These are phyloP conservation scores for Sporothrix curviconia DNA, from an alignment of 2,329 filamentous ascomycete genomes.

Conservation along the genomic window DNA sequence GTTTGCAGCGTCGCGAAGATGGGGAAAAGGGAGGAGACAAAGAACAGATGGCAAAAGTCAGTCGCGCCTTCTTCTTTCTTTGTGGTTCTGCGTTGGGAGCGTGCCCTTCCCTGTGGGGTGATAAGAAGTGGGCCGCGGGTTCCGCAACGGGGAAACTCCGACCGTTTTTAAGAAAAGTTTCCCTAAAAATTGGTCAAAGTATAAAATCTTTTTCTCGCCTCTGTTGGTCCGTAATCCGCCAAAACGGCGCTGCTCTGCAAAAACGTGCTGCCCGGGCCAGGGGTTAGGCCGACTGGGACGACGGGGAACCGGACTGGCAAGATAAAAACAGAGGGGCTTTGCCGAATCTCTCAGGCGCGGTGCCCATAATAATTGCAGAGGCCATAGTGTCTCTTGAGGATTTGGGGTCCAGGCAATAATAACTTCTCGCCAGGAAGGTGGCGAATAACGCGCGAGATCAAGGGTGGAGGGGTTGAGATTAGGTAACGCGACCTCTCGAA, in stretches of 20 bases:
- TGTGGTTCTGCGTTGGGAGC: no score
- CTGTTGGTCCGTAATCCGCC: neutral
- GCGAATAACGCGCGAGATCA: neutral
- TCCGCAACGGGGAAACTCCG: neutral
- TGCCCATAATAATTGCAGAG: no score
- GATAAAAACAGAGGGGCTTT: no score
- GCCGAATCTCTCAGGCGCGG: no score
- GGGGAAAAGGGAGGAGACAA: neutral
- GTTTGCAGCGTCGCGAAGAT: neutral
- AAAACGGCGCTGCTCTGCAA: neutral
- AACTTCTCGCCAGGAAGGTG: no score
- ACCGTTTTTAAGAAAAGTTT: no score
- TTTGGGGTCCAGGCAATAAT: no score
- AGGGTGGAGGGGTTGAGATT: constrained; percentile 21
- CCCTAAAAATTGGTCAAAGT: no score
- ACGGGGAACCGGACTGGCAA: no score
- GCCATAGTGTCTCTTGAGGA: no score
- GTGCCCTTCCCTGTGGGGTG: neutral
- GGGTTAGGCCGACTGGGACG: neutral
- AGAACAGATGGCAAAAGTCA: neutral
- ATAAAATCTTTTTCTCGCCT: constrained; percentile 6
- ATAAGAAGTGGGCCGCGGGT: no score
- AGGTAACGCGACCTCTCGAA: no score
- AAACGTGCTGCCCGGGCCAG: constrained; percentile 7
- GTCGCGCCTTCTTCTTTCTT: neutral